These are phyloP conservation scores for Tylopilus plumbeoviolaceoides DNA, from an alignment of 768 basidiomycete species.

Conservation along the genomic window DNA sequence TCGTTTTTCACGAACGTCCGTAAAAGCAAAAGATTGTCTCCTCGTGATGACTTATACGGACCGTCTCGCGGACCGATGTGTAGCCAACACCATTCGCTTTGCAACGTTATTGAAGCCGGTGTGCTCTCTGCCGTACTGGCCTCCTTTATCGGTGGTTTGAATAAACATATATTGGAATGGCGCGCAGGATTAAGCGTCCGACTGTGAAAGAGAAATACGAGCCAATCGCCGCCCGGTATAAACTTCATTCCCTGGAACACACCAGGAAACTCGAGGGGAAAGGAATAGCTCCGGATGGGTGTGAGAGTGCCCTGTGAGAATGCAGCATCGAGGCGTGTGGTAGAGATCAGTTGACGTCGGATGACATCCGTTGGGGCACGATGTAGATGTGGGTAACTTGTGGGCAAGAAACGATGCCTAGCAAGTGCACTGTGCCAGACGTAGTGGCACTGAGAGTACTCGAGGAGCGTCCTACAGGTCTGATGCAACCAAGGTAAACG, in stretches of 20 bases:
- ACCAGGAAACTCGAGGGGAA: slow-evolving; percentile 28
- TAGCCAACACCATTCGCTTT: slow-evolving; percentile 30
- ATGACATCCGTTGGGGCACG: slow-evolving; percentile 17
- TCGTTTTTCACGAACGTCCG: slow-evolving; percentile 26
- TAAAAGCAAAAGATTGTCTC: slow-evolving; percentile 26
- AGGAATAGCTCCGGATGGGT: slow-evolving; percentile 22
- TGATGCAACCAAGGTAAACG: not conserved
- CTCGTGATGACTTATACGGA: slow-evolving; percentile 30
- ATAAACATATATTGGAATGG: slow-evolving; percentile 29
- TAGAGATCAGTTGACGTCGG: slow-evolving; percentile 21
- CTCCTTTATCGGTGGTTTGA: slow-evolving; percentile 16
- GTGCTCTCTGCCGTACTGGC: not conserved
- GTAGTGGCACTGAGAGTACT: slow-evolving; percentile 22
- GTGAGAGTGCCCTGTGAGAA: slow-evolving; percentile 13
- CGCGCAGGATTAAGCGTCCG: slow-evolving; percentile 26
- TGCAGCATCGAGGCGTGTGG: slow-evolving; percentile 20
- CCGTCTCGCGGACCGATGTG: slow-evolving; percentile 19
- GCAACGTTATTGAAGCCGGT: slow-evolving; percentile 21
- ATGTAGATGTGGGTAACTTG: slow-evolving; percentile 25
- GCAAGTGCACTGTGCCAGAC: slow-evolving; percentile 26
- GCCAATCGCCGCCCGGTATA: slow-evolving; percentile 28
- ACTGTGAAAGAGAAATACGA: slow-evolving; percentile 30
- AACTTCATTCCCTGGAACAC: slow-evolving; percentile 31
- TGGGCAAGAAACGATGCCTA: slow-evolving; percentile 22
- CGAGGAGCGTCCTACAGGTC: slow-evolving; percentile 25